Evolutionary conservation across 345 rosid species (phyloP), one percentile per base, ranked within the genome.

Genomic region (Lumnitzera racemosa): DNA sequence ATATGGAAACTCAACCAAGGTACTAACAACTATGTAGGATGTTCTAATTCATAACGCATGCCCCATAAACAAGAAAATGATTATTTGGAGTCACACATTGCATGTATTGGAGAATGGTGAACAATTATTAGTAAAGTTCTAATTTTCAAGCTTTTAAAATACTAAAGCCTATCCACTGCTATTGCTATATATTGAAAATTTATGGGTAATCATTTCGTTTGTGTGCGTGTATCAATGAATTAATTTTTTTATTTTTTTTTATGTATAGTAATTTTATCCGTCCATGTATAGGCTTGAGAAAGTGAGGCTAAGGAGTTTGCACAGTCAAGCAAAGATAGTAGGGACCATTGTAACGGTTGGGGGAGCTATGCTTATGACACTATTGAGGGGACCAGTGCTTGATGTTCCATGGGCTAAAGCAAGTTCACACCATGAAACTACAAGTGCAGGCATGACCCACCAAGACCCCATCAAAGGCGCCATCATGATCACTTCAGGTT

Each of bases 281-380:
- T 50, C 51, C 9, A 49, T 48, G 41, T 64, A 27, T 55, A 89
- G 97, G 80, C 76, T 94, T 15, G 99, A 94, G 85, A 84, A 72
- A 63, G 80, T 94, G 12, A 76, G 79, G 16, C 23, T 84, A 24
- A 70, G 60, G 71, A 81, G 74, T 56, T 11, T 82, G 51, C 90
- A 69, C 23, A 86, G 96, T 84, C 84, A 75, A 66, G 99, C 90
- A 59, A 94, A 89, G 82, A 70, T 87, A 55, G 12, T 83, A n/a
- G 97, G 99, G 47, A 94, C 99, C 6, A 4, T 84, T 24, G 87
- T 94, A 53, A 84, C 96, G 25, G 83, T 90, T 47, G 91, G 91
- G 24, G 99, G 96, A 70, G 99, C 99, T 24, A 87, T 86, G 91
- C 15, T 94, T 15, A 89, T 94, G 97, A 84, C 95, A 46, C 63